Evolutionary conservation across 2,329 filamentous ascomycete genomes (phyloP).

Genomic region (Cercospora citrullina): DNA sequence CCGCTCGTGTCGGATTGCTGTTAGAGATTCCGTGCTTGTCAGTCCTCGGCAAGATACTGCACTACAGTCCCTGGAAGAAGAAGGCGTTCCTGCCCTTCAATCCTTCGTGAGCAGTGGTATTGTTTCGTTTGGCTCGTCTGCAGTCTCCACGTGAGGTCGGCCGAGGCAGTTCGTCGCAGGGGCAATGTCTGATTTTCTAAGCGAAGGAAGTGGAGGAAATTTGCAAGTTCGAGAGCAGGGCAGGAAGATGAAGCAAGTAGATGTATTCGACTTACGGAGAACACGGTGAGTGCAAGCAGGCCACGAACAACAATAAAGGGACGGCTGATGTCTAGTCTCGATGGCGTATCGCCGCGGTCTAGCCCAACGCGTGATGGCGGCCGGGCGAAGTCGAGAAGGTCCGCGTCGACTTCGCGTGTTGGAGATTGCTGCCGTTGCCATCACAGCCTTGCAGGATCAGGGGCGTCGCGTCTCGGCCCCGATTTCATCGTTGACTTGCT

Average conservation of each 20-base stretch:
- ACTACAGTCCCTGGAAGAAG: not conserved
- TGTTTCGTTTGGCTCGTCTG: not conserved
- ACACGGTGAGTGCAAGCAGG: not conserved
- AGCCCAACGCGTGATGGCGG: not conserved
- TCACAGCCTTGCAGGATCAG: not conserved
- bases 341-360: not conserved
- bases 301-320: not conserved
- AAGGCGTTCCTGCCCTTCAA: too few species aligned
- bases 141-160: not conserved
- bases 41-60: not conserved
- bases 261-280: not conserved
- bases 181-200: not conserved
- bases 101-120: not conserved
- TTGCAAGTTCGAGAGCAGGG: not conserved
- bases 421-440: not conserved
- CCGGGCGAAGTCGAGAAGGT: not conserved
- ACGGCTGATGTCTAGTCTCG: not conserved
- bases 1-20: not conserved
- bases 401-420: not conserved
- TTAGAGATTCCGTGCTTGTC: constrained; percentile 3
- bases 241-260: not conserved
- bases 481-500: not conserved
- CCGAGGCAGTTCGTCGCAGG: not conserved
- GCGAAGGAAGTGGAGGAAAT: not conserved
- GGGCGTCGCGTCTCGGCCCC: not conserved